phyloP scores from a whole-genome alignment of 371 early-diverging fungal genomes.

The Dichotomocladium elegans region DNA sequence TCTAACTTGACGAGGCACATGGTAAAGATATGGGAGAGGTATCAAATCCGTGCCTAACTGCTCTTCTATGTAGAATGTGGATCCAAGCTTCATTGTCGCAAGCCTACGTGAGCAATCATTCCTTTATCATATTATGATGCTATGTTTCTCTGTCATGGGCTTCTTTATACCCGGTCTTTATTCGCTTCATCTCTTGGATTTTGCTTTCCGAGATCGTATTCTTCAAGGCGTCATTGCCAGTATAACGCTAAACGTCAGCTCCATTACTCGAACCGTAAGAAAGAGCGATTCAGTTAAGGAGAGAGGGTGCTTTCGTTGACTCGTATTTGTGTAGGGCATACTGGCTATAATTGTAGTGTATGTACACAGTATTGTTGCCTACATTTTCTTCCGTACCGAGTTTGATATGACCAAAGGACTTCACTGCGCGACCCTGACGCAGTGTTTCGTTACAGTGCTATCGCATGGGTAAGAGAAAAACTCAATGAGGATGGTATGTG shows the following conservation, averaged over 20 bases:
- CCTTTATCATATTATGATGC: slow-evolving; percentile 40
- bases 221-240: slow-evolving; percentile 59
- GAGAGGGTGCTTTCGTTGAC: not conserved
- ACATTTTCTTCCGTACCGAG: slow-evolving; percentile 45
- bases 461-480: slow-evolving; percentile 38
- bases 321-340: slow-evolving; percentile 18
- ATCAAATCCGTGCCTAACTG: too few relatives aligned
- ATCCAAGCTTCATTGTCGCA: slow-evolving; percentile 14
- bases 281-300: not conserved
- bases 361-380: slow-evolving; percentile 50
- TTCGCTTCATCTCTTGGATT: slow-evolving; percentile 51
- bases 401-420: slow-evolving; percentile 45
- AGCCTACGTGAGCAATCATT: slow-evolving; percentile 26
- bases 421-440: slow-evolving; percentile 42
- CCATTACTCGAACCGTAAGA: slow-evolving; percentile 46
- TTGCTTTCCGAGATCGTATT: slow-evolving; percentile 54
- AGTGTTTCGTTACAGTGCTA: slow-evolving; percentile 50
- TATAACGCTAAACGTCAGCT: slow-evolving; percentile 51
- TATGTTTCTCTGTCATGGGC: slow-evolving; percentile 36
- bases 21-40: too few relatives aligned
- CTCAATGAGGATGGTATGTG: too few relatives aligned
- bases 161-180: slow-evolving; percentile 40
- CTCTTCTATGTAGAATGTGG: too few relatives aligned
- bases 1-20: too few relatives aligned
- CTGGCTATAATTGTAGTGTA: slow-evolving; percentile 53